phyloP scores from a whole-genome alignment of 345 rosid species.

The Fremontodendron californicum region DNA sequence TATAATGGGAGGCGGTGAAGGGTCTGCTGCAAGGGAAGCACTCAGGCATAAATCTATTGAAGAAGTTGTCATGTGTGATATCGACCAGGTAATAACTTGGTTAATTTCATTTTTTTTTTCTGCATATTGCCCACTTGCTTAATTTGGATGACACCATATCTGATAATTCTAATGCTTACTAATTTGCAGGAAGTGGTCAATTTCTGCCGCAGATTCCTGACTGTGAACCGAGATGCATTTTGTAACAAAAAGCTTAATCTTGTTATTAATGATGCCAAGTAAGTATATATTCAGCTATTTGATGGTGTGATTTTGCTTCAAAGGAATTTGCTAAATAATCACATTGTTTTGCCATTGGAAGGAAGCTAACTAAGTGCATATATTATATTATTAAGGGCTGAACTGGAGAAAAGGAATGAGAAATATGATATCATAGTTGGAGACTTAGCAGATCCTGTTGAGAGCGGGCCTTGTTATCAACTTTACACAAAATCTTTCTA shows the following conservation, averaged over 20 bases:
- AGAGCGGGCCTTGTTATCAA: conserved; percentile 96
- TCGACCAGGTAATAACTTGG: conserved; percentile 68
- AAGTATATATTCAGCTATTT: conserved; percentile 31
- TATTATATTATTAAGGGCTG: conserved; percentile 55
- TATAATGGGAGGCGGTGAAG: conserved; percentile 99
- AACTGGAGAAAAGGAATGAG: conserved; percentile 64
- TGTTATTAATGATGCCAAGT: conserved; percentile 88
- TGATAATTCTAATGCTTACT: not conserved
- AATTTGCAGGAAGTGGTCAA: conserved; percentile 86
- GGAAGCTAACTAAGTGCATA: not conserved
- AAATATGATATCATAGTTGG: conserved; percentile 89
- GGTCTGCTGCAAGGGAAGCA: conserved; percentile 97
- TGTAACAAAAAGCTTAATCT: conserved; percentile 66
- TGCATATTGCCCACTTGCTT: not conserved
- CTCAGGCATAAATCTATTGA: conserved; percentile 66
- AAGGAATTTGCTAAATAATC: not conserved
- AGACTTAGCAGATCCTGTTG: conserved; percentile 94
- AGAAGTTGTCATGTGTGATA: conserved; percentile 93
- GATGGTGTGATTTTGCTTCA: conserved; percentile 16
- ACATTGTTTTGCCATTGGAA: not conserved
- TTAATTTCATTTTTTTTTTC: not conserved
- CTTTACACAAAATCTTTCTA: conserved; percentile 96
- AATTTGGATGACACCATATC: not conserved
- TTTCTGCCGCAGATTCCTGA: conserved; percentile 64
- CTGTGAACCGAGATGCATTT: conserved; percentile 78